Evolutionary conservation across 495 filamentous ascomycete species (phyloP), one percentile per base, ranked within the genome.

Genomic region (Peziza echinospora): DNA sequence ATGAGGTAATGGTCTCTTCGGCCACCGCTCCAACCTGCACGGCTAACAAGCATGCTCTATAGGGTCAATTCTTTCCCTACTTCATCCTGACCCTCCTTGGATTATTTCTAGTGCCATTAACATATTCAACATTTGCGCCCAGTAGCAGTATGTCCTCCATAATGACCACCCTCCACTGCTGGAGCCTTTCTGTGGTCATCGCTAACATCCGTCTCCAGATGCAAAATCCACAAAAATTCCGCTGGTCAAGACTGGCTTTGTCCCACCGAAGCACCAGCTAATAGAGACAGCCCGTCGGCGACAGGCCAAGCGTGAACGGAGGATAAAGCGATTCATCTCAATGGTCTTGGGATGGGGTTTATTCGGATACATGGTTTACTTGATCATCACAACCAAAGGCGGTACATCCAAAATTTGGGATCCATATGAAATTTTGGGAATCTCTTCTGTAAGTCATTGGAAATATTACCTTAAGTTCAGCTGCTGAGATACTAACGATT

Each of bases 31-130:
- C n/a, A n/a, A n/a, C n/a, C n/a, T n/a, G n/a, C n/a, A n/a, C n/a
- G n/a, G n/a, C n/a, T n/a, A n/a, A n/a, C n/a, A n/a, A n/a, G n/a
- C n/a, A n/a, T n/a, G n/a, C n/a, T n/a, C n/a, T n/a, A n/a, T 52
- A 94, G 77, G 87, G 86, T 40, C 80, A 93, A 76, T 93, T 93
- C 70, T 97, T 93, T 71, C 89, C 89, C 55, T 94, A 85, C 71
- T 97, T 96, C 70, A 75, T 97, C 64, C 73, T 94, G 58, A 93
- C 84, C 42, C 73, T 96, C 52, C 73, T 79, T 47, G 75, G 76
- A 59, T 76, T 97, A 47, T 70, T 96, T 65, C 92, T 86, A 16
- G 64, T 94, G 42, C 91, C 89, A 49, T 70, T 92, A 58, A 93
- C 89, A 52, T 93, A 86, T 62, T 80, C 76, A 8, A 56, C 57